Conservation (phyloP, 306 rosid species). For the Lupinus albus region DNA sequence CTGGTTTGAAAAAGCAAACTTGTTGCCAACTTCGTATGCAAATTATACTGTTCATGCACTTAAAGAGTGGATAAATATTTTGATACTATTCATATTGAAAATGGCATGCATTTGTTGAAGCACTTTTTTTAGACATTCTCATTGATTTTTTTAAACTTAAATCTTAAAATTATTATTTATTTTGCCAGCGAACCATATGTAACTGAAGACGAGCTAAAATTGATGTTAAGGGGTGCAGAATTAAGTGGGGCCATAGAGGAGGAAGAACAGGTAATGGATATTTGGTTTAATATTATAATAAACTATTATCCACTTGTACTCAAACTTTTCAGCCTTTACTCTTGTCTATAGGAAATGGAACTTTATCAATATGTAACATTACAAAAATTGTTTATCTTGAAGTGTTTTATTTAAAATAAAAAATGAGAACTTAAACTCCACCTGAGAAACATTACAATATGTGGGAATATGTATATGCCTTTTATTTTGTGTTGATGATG, state of each 20-base stretch:
- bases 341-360: neutral
- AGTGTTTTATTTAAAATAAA: neutral
- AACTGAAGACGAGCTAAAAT: slow-evolving; percentile 94
- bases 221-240: slow-evolving; percentile 99
- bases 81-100: slow-evolving; percentile 12
- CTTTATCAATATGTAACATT: slow-evolving; percentile 4
- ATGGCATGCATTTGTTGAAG: slow-evolving; percentile 37
- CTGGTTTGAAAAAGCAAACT: slow-evolving; percentile 4
- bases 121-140: slow-evolving; percentile 16
- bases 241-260: slow-evolving; percentile 99
- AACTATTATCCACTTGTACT: slow-evolving; percentile 29
- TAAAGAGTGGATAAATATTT: slow-evolving; percentile 19
- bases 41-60: neutral
- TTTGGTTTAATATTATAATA: slow-evolving; percentile 15
- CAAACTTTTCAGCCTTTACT: slow-evolving; percentile 17
- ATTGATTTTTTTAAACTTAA: slow-evolving; percentile 23
- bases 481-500: neutral
- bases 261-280: slow-evolving; percentile 91
- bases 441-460: slow-evolving; percentile 21
- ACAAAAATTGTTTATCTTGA: neutral
- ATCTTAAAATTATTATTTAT: slow-evolving; percentile 29
- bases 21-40: slow-evolving; percentile 1
- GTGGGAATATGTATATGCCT: neutral
- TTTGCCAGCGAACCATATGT: slow-evolving; percentile 90
- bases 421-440: slow-evolving; percentile 19